A percentile compares a stretch with the other conserved stretches of the same genome.
Evolutionary conservation across 2,329 filamentous ascomycete species (phyloP).

Genomic region (Aspergillus vadensis): DNA sequence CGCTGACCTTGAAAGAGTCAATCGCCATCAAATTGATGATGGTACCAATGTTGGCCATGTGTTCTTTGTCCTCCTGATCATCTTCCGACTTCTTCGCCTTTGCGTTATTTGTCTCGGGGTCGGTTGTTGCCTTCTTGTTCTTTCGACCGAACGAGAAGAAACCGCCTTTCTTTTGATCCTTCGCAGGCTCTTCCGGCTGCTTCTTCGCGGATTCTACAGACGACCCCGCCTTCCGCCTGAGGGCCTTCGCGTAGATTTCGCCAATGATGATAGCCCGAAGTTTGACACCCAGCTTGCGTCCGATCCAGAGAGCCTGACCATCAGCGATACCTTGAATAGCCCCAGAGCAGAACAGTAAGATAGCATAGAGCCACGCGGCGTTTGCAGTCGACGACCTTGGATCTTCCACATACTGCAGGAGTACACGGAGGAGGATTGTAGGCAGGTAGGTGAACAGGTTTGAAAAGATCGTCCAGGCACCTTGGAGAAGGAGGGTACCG

Average conservation of each 20-base stretch:
- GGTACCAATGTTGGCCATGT: constrained; percentile 90
- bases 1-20: constrained; percentile 97
- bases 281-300: constrained; percentile 90
- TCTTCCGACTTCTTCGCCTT: constrained; percentile 30
- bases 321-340: constrained; percentile 79
- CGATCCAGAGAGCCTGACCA: constrained; percentile 87
- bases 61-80: constrained; percentile 49
- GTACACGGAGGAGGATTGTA: constrained; percentile 85
- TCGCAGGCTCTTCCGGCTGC: constrained; percentile 49
- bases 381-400: constrained; percentile 74
- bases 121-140: constrained; percentile 43
- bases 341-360: constrained; percentile 82
- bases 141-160: constrained; percentile 62
- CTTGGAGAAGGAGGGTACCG: constrained; percentile 72
- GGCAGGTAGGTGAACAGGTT: constrained; percentile 88
- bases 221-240: constrained; percentile 85
- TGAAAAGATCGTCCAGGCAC: constrained; percentile 74
- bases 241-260: constrained; percentile 94
- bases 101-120: constrained; percentile 21
- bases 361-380: constrained; percentile 94
- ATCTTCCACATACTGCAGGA: constrained; percentile 90
- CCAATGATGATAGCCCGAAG: constrained; percentile 93
- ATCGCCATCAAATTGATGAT: constrained; percentile 99
- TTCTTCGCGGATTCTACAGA: constrained; percentile 73
- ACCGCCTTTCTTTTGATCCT: constrained; percentile 45